Evolutionary conservation across 2,329 filamentous ascomycete species (phyloP).

Genomic region (Davidsoniella australis): DNA sequence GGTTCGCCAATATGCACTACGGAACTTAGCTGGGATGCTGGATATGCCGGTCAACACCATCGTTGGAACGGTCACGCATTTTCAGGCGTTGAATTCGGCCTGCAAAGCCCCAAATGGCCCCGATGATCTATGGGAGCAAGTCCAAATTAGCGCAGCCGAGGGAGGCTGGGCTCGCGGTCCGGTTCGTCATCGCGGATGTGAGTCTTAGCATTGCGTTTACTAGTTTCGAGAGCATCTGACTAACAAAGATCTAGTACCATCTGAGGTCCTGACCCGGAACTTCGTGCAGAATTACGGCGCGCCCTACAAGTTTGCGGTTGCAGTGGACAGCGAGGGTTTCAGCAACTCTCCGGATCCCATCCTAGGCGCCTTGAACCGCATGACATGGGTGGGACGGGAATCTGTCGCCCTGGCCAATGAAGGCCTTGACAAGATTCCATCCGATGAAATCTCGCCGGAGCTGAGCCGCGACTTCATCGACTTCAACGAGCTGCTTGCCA

Average conservation of each 20-base stretch:
- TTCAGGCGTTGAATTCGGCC: slow-evolving; percentile 26
- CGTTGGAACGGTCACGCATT: slow-evolving; percentile 3
- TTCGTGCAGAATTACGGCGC: slow-evolving; percentile 43
- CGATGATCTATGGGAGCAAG: slow-evolving; percentile 38
- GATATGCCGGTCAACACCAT: neutral
- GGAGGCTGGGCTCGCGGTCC: slow-evolving; percentile 29
- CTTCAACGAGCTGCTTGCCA: slow-evolving; percentile 47
- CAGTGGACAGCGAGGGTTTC: slow-evolving; percentile 33
- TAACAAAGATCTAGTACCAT: neutral
- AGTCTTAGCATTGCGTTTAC: slow-evolving; percentile 12
- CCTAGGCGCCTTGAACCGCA: slow-evolving; percentile 29
- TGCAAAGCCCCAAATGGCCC: slow-evolving; percentile 31
- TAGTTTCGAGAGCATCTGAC: neutral
- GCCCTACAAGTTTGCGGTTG: slow-evolving; percentile 48
- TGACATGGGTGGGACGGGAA: slow-evolving; percentile 36
- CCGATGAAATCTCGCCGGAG: neutral
- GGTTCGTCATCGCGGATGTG: slow-evolving; percentile 20
- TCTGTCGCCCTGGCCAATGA: slow-evolving; percentile 20
- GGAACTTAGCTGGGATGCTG: neutral
- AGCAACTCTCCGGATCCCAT: slow-evolving; percentile 30
- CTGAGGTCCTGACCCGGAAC: slow-evolving; percentile 32
- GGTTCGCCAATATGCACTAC: slow-evolving; percentile 7
- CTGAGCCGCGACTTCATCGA: neutral
- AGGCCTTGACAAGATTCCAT: neutral
- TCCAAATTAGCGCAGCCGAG: slow-evolving; percentile 22